phyloP scores from a whole-genome alignment of 1,284 basidiomycete genomes.

The Ustilago lituana region DNA sequence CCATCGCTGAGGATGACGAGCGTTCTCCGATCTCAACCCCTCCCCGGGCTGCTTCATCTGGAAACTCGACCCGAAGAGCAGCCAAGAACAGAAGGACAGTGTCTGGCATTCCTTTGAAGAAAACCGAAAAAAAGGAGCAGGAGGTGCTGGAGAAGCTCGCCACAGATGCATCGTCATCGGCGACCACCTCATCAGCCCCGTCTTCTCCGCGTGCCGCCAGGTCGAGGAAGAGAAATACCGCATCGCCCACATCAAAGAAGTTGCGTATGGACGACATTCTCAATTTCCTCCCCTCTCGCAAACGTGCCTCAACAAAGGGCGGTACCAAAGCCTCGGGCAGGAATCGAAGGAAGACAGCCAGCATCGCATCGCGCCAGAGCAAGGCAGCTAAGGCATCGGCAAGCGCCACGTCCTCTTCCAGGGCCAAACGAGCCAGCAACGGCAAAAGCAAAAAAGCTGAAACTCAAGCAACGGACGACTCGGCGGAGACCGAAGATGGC shows the following conservation, averaged over 20 bases:
- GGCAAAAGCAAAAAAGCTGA: not conserved
- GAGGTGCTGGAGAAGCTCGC: constrained; percentile 13
- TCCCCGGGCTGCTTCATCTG: not conserved
- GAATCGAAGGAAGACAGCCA: constrained; percentile 1
- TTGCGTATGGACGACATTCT: constrained; percentile 25
- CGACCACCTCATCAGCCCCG: constrained; percentile 4
- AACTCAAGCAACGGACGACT: no score
- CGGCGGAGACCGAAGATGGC: no score
- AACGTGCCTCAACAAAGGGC: not conserved
- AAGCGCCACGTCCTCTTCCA: not conserved
- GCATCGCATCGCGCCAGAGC: not conserved
- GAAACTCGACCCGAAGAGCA: not conserved
- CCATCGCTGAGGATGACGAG: not conserved
- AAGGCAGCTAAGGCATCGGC: constrained; percentile 2
- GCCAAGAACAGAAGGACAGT: not conserved
- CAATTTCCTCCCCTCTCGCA: constrained; percentile 17
- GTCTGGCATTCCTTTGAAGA: constrained; percentile 16
- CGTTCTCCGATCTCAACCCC: not conserved
- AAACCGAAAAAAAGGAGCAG: constrained; percentile 20
- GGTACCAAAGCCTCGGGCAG: not conserved
- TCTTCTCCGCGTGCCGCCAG: constrained; percentile 8
- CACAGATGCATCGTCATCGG: constrained; percentile 9
- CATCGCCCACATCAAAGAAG: constrained; percentile 13
- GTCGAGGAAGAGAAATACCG: not conserved
- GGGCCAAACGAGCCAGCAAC: not conserved